These are phyloP conservation scores for Leishmania turanica DNA, from an alignment of 208 protist species.

Conservation along the genomic window DNA sequence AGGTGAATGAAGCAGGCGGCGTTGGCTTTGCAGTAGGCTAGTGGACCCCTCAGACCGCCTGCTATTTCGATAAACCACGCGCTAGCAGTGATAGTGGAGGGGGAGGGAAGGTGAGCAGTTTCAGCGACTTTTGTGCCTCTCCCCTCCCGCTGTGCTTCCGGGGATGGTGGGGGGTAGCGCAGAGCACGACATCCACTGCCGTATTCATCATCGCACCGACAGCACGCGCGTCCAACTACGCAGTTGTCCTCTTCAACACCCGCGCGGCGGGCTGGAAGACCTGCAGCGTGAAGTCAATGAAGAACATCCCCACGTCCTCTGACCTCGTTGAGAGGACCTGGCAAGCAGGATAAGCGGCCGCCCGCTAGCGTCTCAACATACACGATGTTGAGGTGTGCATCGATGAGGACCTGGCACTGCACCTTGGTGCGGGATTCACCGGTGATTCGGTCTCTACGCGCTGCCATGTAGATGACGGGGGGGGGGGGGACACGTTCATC, in stretches of 20 bases:
- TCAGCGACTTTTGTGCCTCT: neutral
- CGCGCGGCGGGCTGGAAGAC: conserved; percentile 21
- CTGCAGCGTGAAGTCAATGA: conserved; percentile 38
- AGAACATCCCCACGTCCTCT: conserved; percentile 12
- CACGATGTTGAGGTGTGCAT: conserved; percentile 39
- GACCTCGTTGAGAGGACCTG: conserved; percentile 37
- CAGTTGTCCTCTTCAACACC: neutral
- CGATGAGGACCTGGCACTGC: conserved; percentile 44
- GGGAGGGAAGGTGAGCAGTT: neutral
- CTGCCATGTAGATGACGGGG: conserved; percentile 47
- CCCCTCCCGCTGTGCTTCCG: neutral
- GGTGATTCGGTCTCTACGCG: conserved; percentile 51
- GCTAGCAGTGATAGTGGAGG: neutral
- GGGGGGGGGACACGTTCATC: conserved; percentile 31
- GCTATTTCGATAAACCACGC: neutral
- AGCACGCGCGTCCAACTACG: neutral
- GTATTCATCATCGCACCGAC: neutral
- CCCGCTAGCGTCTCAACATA: conserved; percentile 62
- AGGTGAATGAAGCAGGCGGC: neutral
- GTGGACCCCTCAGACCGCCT: neutral
- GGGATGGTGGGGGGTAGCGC: neutral
- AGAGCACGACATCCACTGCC: neutral
- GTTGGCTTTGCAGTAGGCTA: neutral
- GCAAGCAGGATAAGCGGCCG: conserved; percentile 62
- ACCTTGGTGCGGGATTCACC: conserved; percentile 21